Evolutionary conservation across 331 rosid species (phyloP).

Genomic region (Malus hybrid): DNA sequence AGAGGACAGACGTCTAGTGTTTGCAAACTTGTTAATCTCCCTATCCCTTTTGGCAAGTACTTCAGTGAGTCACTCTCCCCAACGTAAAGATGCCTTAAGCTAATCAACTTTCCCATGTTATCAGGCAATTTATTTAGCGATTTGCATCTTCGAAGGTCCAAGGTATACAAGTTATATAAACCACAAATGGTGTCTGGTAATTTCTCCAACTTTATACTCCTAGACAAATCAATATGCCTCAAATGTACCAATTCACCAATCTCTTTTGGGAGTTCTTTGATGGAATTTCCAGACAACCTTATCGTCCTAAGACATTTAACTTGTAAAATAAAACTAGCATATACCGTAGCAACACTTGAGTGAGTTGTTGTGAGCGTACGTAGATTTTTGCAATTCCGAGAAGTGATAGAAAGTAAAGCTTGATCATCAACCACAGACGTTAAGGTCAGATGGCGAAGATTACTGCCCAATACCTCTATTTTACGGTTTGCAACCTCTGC

Average conservation of each 20-base stretch:
- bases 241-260: conserved; percentile 1
- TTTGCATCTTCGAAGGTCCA: too few relatives aligned
- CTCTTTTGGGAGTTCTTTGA: neutral
- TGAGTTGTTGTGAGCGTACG: neutral
- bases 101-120: neutral
- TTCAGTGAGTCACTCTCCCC: too few relatives aligned
- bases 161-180: too few relatives aligned
- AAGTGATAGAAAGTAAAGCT: neutral
- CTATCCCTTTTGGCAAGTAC: too few relatives aligned
- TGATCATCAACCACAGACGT: neutral
- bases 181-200: too few relatives aligned
- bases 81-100: neutral
- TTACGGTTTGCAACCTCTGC: neutral
- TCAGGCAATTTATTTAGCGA: neutral
- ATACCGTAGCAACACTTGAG: neutral
- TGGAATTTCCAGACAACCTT: neutral
- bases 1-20: too few relatives aligned
- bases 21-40: too few relatives aligned
- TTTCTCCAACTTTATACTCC: too few relatives aligned
- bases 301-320: neutral
- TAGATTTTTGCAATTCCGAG: neutral
- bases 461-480: neutral
- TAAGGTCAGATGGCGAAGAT: neutral
- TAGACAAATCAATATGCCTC: neutral
- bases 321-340: neutral